phyloP scores from a whole-genome alignment of 2,329 filamentous ascomycete genomes.

The Fusarium gaditjirri region DNA sequence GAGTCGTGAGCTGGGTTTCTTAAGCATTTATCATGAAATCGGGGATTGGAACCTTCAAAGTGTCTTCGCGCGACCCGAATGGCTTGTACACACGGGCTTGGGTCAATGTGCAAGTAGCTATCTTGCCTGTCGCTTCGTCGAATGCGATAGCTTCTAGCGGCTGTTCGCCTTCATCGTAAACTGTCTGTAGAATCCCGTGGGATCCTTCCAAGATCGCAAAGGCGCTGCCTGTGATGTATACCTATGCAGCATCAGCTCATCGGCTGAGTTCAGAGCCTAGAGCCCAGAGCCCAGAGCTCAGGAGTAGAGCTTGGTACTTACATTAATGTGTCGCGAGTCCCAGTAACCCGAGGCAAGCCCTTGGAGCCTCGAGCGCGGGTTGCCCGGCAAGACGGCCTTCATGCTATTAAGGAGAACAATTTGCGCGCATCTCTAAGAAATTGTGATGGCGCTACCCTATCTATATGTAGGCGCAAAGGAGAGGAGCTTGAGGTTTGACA shows the following conservation, averaged over 20 bases:
- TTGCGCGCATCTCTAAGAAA: slow-evolving; percentile 38
- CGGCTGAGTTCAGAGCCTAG: slow-evolving; percentile 15
- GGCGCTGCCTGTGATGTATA: slow-evolving; percentile 89
- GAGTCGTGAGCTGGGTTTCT: slow-evolving; percentile 36
- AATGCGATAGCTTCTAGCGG: slow-evolving; percentile 79
- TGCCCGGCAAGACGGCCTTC: slow-evolving; percentile 82
- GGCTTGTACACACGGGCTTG: slow-evolving; percentile 83
- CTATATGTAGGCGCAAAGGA: slow-evolving; percentile 12
- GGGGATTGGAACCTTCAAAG: slow-evolving; percentile 71
- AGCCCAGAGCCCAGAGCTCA: not conserved
- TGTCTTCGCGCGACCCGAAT: slow-evolving; percentile 74
- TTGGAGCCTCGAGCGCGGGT: slow-evolving; percentile 81
- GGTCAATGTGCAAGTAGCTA: slow-evolving; percentile 76
- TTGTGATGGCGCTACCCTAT: slow-evolving; percentile 3
- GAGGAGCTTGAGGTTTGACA: slow-evolving; percentile 1
- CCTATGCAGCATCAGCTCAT: slow-evolving; percentile 58
- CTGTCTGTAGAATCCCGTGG: slow-evolving; percentile 83
- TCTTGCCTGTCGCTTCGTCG: slow-evolving; percentile 85
- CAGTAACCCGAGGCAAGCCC: slow-evolving; percentile 79
- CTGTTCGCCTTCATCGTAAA: slow-evolving; percentile 83
- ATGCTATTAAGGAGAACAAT: slow-evolving; percentile 61
- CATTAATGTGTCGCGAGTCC: slow-evolving; percentile 77
- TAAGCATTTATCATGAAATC: not conserved
- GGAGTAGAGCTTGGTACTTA: slow-evolving; percentile 53
- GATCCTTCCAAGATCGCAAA: slow-evolving; percentile 84